Evolutionary conservation across 306 rosid species (phyloP).

Genomic region (Trifolium subterraneum): DNA sequence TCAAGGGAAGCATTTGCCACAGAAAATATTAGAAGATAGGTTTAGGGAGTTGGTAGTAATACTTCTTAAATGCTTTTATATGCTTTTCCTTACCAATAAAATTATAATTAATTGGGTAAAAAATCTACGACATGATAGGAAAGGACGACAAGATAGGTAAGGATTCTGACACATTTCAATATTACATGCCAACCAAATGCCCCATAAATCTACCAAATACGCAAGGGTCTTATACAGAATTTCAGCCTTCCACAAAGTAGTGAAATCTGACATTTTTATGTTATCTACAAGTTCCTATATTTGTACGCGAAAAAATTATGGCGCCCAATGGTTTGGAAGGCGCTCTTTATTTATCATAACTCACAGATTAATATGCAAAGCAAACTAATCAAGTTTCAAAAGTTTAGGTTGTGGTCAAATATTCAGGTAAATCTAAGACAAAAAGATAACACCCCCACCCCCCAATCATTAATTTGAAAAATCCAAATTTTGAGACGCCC

Average conservation of each 20-base stretch:
- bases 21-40: background rate
- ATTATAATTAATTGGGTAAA: background rate
- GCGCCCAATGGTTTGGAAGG: background rate
- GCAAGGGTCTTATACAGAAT: background rate
- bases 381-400: slow-evolving; percentile 5
- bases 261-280: background rate
- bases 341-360: background rate
- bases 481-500: slow-evolving; percentile 29
- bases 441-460: background rate
- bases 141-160: slow-evolving; percentile 3
- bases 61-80: background rate
- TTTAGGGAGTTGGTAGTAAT: background rate
- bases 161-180: background rate
- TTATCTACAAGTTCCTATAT: background rate
- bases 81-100: background rate
- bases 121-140: background rate
- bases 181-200: slow-evolving; percentile 5
- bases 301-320: background rate
- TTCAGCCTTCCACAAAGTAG: background rate
- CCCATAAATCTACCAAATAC: background rate
- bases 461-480: slow-evolving; percentile 6
- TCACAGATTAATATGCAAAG: slow-evolving; percentile 12
- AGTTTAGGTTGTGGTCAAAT: slow-evolving; percentile 17
- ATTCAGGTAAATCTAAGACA: slow-evolving; percentile 10
- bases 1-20: background rate